A percentile compares a stretch with the other conserved stretches of the same genome.
phyloP scores from a whole-genome alignment of 1,139 yeast species.

The Scheffersomyces quercinus region DNA sequence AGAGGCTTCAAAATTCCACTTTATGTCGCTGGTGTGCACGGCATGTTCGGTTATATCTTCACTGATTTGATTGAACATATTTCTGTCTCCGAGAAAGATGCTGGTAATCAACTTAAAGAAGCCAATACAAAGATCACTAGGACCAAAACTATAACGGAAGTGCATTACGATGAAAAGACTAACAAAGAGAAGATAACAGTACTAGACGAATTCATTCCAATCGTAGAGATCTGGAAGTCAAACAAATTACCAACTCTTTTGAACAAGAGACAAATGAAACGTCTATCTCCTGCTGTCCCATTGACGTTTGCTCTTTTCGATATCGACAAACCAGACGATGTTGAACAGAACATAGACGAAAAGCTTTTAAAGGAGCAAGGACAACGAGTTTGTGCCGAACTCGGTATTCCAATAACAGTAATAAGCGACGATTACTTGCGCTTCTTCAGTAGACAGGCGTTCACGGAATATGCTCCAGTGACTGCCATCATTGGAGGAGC shows the following conservation, averaged over 20 bases:
- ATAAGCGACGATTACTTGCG: slow-evolving; percentile 38
- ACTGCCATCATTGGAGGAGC: slow-evolving; percentile 91
- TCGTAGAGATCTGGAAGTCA: slow-evolving; percentile 32
- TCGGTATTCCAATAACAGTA: slow-evolving; percentile 40
- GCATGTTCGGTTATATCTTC: slow-evolving; percentile 80
- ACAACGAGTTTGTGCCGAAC: slow-evolving; percentile 22
- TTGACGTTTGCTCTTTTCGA: slow-evolving; percentile 58
- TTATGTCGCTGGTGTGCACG: slow-evolving; percentile 70
- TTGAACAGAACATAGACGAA: slow-evolving; percentile 31
- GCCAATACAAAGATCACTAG: slow-evolving; percentile 47
- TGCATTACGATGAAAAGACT: slow-evolving; percentile 29
- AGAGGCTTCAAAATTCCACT: slow-evolving; percentile 62
- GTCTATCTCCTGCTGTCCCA: slow-evolving; percentile 64
- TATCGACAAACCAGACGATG: slow-evolving; percentile 26
- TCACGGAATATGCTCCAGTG: slow-evolving; percentile 77
- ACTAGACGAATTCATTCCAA: slow-evolving; percentile 50
- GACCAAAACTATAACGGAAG: slow-evolving; percentile 53
- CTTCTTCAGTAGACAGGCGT: slow-evolving; percentile 50
- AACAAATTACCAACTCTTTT: slow-evolving; percentile 44
- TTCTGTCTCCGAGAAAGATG: slow-evolving; percentile 40
- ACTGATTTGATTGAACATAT: slow-evolving; percentile 73
- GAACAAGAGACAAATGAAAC: slow-evolving; percentile 56
- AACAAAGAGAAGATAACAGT: slow-evolving; percentile 56
- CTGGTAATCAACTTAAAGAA: slow-evolving; percentile 53
- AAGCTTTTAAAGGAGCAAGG: slow-evolving; percentile 30